phyloP scores from a whole-genome alignment of 257 asterid species.

The Penstemon barbatus region DNA sequence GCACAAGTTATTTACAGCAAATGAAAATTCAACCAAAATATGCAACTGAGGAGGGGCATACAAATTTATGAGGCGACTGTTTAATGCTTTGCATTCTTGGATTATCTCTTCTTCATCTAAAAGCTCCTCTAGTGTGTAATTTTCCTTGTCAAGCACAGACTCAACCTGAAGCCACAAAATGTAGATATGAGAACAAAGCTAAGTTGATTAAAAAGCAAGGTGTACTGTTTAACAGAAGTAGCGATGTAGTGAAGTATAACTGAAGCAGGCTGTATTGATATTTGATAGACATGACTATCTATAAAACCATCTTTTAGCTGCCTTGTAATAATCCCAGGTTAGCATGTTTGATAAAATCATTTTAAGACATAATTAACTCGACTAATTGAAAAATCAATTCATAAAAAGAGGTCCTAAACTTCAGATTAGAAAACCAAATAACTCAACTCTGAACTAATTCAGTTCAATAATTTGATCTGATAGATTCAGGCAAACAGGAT shows the following conservation, averaged over 20 bases:
- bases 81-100: conserved; percentile 98
- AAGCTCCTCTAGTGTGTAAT: conserved; percentile 89
- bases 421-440: neutral
- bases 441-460: neutral
- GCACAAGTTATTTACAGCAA: conserved; percentile 17
- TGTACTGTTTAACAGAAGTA: conserved; percentile 1
- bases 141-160: conserved; percentile 88
- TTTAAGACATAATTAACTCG: conserved; percentile 1
- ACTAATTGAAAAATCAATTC: neutral
- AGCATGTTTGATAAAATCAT: conserved; percentile 3
- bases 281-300: conserved; percentile 3
- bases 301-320: neutral
- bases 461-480: conserved; percentile 2
- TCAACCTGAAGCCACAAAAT: conserved; percentile 64
- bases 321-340: conserved; percentile 2
- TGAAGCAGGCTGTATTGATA: conserved; percentile 6
- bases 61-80: conserved; percentile 97
- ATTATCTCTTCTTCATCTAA: conserved; percentile 98
- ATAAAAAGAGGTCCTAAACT: neutral
- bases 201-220: neutral
- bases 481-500: neutral
- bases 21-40: conserved; percentile 18
- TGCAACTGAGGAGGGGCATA: conserved; percentile 37
- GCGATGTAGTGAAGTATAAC: conserved; percentile 3
- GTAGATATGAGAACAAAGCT: conserved; percentile 14